phyloP scores from a whole-genome alignment of 2,329 filamentous ascomycete genomes.

The Nannizziopsis arthrosporioides region DNA sequence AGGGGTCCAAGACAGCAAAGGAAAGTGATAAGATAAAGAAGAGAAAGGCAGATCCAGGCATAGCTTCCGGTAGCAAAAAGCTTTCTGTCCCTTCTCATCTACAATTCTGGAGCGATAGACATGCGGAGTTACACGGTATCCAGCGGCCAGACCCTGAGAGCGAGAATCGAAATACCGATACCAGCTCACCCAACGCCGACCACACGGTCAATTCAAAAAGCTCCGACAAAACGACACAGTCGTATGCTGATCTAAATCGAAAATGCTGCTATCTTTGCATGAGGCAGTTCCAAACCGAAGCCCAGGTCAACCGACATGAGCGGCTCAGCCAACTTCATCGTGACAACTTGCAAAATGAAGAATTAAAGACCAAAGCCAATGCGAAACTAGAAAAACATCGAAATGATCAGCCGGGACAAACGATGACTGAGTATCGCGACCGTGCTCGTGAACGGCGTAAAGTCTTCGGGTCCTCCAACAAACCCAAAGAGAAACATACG shows the following conservation, averaged over 20 bases:
- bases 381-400: slow-evolving; percentile 36
- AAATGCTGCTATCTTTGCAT: slow-evolving; percentile 53
- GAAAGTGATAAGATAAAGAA: slow-evolving; percentile 38
- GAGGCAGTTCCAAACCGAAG: slow-evolving; percentile 44
- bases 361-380: slow-evolving; percentile 32
- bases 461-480: slow-evolving; percentile 30
- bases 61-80: slow-evolving; percentile 28
- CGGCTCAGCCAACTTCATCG: slow-evolving; percentile 47
- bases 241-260: slow-evolving; percentile 48
- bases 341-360: slow-evolving; percentile 43
- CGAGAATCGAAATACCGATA: slow-evolving; percentile 20
- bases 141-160: slow-evolving; percentile 20
- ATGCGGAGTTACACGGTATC: slow-evolving; percentile 53
- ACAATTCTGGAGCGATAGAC: slow-evolving; percentile 60
- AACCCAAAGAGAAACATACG: slow-evolving; percentile 26
- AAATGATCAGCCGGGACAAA: slow-evolving; percentile 17
- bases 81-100: slow-evolving; percentile 52
- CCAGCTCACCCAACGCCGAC: slow-evolving; percentile 13
- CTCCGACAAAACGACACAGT: slow-evolving; percentile 37
- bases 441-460: slow-evolving; percentile 37
- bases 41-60: slow-evolving; percentile 35
- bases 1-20: slow-evolving; percentile 25
- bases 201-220: slow-evolving; percentile 20
- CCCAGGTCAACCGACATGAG: slow-evolving; percentile 49
- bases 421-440: slow-evolving; percentile 35